Evolutionary conservation across 2,329 filamentous ascomycete species (phyloP), one percentile per base, ranked within the genome.

Genomic region (Cladosporium sp.): DNA sequence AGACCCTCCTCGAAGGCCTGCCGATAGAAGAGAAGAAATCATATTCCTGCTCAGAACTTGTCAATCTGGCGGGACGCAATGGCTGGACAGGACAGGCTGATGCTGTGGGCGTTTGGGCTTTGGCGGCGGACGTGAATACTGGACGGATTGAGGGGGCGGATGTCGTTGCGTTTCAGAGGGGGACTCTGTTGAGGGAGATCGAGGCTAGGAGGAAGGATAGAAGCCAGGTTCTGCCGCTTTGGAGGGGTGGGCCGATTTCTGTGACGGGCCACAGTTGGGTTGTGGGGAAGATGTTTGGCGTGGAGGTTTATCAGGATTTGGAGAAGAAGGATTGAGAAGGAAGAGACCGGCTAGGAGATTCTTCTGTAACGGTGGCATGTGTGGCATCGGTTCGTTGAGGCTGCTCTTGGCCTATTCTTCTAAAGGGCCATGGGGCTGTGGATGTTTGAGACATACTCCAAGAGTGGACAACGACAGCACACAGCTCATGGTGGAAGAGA

Each of bases 231-330:
- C 43, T 69, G 58, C 66, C 66, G 27, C 52, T 68, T 7, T 67
- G 58, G 58, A 63, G 66, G 32, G 66, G 66, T 20, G 66, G 66
- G 19, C 65, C 66, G 49, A 61, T 68, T 43, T 58, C 52, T 54
- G 61, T 64, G 19, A 56, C 51, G 27, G 65, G 62, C 12, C 65
- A 68, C 58, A 59, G 56, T 22, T 68, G 65, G 65, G 56, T 61
- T 37, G 64, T 67, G 1, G 54, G 58, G 17, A 64, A 50, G 54
- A 38, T 66, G 15, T 67, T 66, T 53, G 61, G 56, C 7, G 64
- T 68, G 17, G 56, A 62, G 15, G 65, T 68, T 8, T 68, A 67
- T 54, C 48, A 50, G 45, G 56, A 50, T 13, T 56, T 55, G 8
- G 41, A 48, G 17, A 58, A 63, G 56, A 53, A 54, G 49, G 56